Base-by-base conservation (phyloP, 495 filamentous ascomycete genomes). In the Aspergillus sclerotiicarbonarius region DNA sequence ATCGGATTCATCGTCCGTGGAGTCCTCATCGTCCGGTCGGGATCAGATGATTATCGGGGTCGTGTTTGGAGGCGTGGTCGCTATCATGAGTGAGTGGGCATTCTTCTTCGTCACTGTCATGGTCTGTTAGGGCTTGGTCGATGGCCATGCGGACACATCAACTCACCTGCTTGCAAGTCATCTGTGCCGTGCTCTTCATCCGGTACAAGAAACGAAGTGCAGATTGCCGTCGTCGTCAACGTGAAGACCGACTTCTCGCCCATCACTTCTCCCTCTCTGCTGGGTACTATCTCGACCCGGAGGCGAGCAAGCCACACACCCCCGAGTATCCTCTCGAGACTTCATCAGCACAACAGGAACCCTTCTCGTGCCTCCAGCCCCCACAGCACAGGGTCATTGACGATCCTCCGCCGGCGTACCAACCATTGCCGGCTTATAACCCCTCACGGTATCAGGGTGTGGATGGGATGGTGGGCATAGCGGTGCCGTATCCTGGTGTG, bases 41-140 rank as follows among this genome's bases (percentile, higher is more conserved):
- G 52, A 60, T 13, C 60, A 61, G 37, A 65, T 70, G 19, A 67
- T 68, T 48, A 67, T 73, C 50, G 70, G 70, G 0, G 66, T 66
- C 6, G 68, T 73, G 0, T 48, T 73, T 2, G 68, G 70, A 9
- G 58, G 61, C 30, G 57, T 69, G 37, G 62, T 56, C 9, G 50
- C 63, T 25, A 58, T 63, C 45, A 64, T 64, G 2, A 67, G 70
- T 72, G 62, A 55, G 67, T 16, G 18, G 61, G 19, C 19, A 18
- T 48, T 35, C 18, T 53, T n/a, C 58, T 35, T 35, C 33, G 8
- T 8, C n/a, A 6, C 21, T n/a, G 15, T 18, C 44, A n/a, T 47
- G 6, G 8, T 47, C 21, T 47, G 6, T 47, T 21, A 19, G 18
- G 44, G 18, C 25, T 25, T 4, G n/a, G 19, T 37, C 30, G 33